phyloP scores from a whole-genome alignment of 176 grass and related monocot species.

The Oryza australiensis region DNA sequence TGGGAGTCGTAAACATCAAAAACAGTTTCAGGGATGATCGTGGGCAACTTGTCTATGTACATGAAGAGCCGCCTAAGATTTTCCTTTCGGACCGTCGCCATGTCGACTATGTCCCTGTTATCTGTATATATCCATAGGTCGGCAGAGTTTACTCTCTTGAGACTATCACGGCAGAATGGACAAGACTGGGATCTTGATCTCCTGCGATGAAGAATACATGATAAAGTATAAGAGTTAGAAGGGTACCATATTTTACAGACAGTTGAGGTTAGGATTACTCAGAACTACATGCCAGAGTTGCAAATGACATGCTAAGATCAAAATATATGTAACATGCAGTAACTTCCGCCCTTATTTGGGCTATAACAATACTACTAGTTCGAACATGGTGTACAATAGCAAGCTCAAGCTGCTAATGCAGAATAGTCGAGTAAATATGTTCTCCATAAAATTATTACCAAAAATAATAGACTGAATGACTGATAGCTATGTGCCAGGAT shows the following conservation, averaged over 20 bases:
- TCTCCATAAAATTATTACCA: too few relatives aligned
- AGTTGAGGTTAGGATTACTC: neutral
- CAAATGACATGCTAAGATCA: neutral
- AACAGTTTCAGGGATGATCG: constrained; percentile 68
- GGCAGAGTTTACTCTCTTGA: constrained; percentile 69
- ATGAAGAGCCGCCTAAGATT: constrained; percentile 75
- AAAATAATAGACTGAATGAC: too few relatives aligned
- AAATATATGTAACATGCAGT: neutral
- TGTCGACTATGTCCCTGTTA: constrained; percentile 63
- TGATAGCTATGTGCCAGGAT: neutral
- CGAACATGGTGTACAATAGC: neutral
- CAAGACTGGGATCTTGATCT: constrained; percentile 83
- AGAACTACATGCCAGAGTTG: neutral
- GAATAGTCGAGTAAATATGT: too few relatives aligned
- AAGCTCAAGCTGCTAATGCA: neutral
- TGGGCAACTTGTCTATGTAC: constrained; percentile 89
- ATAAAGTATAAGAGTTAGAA: neutral
- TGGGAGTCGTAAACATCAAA: constrained; percentile 71
- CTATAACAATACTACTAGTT: neutral
- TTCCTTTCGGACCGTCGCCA: constrained; percentile 60
- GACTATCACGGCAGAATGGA: constrained; percentile 78
- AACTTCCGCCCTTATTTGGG: neutral
- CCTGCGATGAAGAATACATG: constrained; percentile 45
- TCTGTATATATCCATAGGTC: constrained; percentile 88
- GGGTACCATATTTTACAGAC: neutral